Percentiles rank a stretch among this genome's conserved stretches.
Conservation (phyloP, 192 early-diverging fungal genomes). For the Mortierella antarctica region DNA sequence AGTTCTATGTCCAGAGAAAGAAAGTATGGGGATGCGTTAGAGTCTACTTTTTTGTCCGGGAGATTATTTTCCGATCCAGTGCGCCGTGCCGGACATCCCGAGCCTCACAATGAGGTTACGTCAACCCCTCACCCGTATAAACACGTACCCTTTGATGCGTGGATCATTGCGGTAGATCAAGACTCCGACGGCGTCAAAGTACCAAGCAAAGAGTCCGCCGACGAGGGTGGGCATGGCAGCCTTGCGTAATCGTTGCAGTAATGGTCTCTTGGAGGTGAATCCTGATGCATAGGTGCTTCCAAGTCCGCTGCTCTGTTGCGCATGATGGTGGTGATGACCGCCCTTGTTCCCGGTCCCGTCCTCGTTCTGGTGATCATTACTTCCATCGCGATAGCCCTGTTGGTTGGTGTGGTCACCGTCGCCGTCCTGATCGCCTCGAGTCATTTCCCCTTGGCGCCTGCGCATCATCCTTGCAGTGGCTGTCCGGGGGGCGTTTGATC, state of each 20-base stretch:
- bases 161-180: constrained; percentile 37
- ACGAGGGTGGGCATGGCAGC: constrained; percentile 19
- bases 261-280: constrained; percentile 3
- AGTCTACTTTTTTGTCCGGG: no score
- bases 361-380: not conserved
- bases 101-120: no score
- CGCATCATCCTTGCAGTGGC: constrained; percentile 36
- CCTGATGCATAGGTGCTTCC: constrained; percentile 6
- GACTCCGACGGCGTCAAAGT: constrained; percentile 33
- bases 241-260: constrained; percentile 25
- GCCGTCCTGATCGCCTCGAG: constrained; percentile 34
- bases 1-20: constrained; percentile 3
- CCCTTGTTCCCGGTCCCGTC: not conserved
- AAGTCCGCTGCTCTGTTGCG: not conserved
- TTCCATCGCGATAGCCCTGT: constrained; percentile 42
- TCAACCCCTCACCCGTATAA: not conserved
- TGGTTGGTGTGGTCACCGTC: constrained; percentile 40
- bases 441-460: constrained; percentile 15
- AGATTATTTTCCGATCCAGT: no score
- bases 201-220: constrained; percentile 31
- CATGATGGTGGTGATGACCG: not conserved
- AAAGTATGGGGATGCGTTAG: no score
- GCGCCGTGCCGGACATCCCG: no score
- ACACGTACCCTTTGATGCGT: constrained; percentile 45
- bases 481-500: not conserved